Percentiles rank a stretch among this genome's conserved stretches.
Evolutionary conservation across 2,329 filamentous ascomycete genomes (phyloP).

Genomic region (Magnaporthiopsis rhizophila): DNA sequence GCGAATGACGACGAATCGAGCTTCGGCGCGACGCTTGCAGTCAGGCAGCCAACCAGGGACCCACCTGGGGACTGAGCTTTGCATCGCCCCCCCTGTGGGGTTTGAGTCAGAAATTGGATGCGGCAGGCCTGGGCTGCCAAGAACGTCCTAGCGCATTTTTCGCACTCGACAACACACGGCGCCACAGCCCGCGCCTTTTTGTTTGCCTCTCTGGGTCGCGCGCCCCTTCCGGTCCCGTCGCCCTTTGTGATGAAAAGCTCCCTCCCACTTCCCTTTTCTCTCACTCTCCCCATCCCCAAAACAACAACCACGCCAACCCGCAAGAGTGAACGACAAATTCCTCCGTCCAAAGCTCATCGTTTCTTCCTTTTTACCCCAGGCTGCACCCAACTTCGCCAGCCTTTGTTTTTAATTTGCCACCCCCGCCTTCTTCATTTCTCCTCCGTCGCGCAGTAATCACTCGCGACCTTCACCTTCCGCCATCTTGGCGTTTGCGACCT

Average conservation of each 20-base stretch:
- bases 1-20: not conserved
- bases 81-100: not conserved
- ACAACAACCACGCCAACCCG: conserved; percentile 11
- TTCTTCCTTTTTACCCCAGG: conserved; percentile 16
- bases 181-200: not conserved
- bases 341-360: conserved; percentile 5
- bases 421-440: not conserved
- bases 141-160: not conserved
- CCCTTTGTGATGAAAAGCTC: not conserved
- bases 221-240: not conserved
- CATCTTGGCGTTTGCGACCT: not conserved
- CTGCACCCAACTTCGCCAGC: conserved; percentile 27
- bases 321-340: conserved; percentile 11
- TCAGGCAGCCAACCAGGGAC: not conserved
- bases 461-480: not conserved
- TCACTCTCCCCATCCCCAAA: conserved; percentile 12
- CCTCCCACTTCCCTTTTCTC: conserved; percentile 12
- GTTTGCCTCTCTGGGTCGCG: not conserved
- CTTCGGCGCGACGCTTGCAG: not conserved
- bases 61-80: not conserved
- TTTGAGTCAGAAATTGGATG: not conserved
- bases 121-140: not conserved
- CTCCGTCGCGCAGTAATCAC: not conserved
- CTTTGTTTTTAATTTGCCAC: not conserved
- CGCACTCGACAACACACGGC: not conserved